Evolutionary conservation across 352 stramenopile genomes (phyloP), one percentile per base, ranked within the genome.

Genomic region (Globisporangium megalacanthum): DNA sequence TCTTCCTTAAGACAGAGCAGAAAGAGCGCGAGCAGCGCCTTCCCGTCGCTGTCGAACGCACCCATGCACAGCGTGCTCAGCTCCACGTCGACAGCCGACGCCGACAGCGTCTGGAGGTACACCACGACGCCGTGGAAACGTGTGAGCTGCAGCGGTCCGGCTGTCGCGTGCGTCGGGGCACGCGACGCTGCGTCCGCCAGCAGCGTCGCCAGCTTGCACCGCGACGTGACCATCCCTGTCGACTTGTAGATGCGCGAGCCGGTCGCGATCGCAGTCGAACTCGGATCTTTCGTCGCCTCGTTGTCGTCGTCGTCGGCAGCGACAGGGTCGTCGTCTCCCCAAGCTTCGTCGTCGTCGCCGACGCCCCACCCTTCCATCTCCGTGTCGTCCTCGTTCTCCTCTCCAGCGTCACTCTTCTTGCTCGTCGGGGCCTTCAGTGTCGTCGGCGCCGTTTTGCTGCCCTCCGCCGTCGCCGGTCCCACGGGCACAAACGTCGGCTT

Each of bases 61-160:
- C 83, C 83, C 79, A 93, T 88, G 66, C 83, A 93, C 51, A 93
- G 52, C 52, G 77, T 93, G 56, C 81, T 90, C 68, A 94, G 71
- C 61, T 94, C 83, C 3, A 94, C 79, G 44, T 91, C 83, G 45
- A 89, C 79, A 1, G 73, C 76, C 4, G 80, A 88, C 6, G 80
- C 83, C 50, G 83, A 91, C 7, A 93, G 58, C 19, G 73, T 83
- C 64, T 91, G 79, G 56, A 93, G 64, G 70, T 93, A 91, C 29
- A 55, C 52, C 4, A 68, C 64, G 19, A 88, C 80, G 1, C 64
- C 53, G 42, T 77, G 56, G 58, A 81, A 88, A 31, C 70, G 68
- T 2, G 59, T 75, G 19, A 64, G 62, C 48, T 73, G 54, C 33
- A 79, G 63, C 25, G 61, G 54, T 0, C 56, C 56, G 4, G 59